Evolutionary conservation across 352 stramenopile genomes (phyloP).

Genomic region (Ophiocytium majus): DNA sequence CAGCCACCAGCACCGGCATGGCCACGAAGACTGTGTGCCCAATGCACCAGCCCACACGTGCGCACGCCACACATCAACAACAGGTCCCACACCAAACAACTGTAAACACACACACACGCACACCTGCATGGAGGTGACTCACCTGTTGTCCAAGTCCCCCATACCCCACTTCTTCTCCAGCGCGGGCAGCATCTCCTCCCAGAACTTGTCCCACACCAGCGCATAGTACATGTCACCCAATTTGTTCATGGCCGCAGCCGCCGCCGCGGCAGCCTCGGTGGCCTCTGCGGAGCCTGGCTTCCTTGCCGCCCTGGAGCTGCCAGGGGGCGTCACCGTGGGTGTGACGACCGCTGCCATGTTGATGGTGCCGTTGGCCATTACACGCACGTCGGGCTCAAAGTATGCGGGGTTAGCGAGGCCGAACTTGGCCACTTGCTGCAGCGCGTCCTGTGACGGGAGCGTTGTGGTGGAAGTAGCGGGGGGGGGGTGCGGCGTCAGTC

Average conservation of each 20-base stretch:
- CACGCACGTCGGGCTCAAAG: slow-evolving; percentile 40
- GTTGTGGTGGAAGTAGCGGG: not conserved
- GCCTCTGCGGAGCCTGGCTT: not conserved
- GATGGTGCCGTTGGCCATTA: slow-evolving; percentile 3
- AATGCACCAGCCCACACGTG: too few species aligned
- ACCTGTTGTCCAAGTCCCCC: not conserved
- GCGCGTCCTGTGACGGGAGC: not conserved
- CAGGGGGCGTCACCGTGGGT: not conserved
- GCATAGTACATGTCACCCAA: slow-evolving; percentile 40
- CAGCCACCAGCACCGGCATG: too few species aligned
- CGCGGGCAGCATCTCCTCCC: slow-evolving; percentile 47
- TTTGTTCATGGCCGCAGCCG: slow-evolving; percentile 7
- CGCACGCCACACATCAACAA: too few species aligned
- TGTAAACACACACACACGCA: not conserved
- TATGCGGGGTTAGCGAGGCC: slow-evolving; percentile 31
- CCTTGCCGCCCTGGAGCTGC: not conserved
- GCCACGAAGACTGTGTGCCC: too few species aligned
- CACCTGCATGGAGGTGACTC: not conserved
- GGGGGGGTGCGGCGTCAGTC: not conserved
- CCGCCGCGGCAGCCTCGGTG: not conserved
- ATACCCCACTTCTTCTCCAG: slow-evolving; percentile 22
- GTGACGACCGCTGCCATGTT: not conserved
- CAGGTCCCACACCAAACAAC: too few species aligned
- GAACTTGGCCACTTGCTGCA: slow-evolving; percentile 20
- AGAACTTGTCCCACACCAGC: slow-evolving; percentile 53